These are phyloP conservation scores for Sorghum bicolor DNA, from an alignment of 176 grass and related monocot species.

Conservation along the genomic window DNA sequence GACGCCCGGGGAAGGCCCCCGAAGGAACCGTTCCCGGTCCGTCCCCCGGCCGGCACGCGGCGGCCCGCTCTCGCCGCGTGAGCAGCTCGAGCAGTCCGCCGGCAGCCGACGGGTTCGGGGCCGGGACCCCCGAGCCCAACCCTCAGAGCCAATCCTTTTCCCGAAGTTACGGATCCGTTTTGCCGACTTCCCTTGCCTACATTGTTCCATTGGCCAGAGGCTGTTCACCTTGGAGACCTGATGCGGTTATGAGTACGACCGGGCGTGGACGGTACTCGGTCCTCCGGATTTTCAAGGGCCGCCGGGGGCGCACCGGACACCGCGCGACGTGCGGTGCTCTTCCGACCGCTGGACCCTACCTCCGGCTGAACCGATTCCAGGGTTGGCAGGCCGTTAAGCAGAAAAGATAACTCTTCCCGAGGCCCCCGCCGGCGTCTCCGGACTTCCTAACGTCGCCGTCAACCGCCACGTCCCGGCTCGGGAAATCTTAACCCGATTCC, in stretches of 20 bases:
- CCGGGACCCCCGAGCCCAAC: constrained; percentile 37
- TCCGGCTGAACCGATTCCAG: constrained; percentile 60
- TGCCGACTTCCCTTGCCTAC: constrained; percentile 78
- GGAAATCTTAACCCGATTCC: constrained; percentile 41
- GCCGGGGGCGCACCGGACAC: constrained; percentile 57
- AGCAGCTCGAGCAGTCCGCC: too few species aligned
- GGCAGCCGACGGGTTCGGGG: too few species aligned
- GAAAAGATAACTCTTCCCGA: constrained; percentile 85
- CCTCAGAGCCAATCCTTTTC: constrained; percentile 82
- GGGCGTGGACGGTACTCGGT: constrained; percentile 42
- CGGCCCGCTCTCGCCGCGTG: too few species aligned
- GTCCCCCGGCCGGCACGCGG: too few species aligned
- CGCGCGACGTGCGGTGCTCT: constrained; percentile 66
- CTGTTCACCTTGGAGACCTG: constrained; percentile 75
- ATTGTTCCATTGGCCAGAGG: constrained; percentile 55
- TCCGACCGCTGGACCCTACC: constrained; percentile 63
- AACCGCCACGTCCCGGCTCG: constrained; percentile 59
- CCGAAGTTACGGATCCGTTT: constrained; percentile 71
- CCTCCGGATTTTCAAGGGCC: constrained; percentile 35
- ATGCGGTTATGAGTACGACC: constrained; percentile 64
- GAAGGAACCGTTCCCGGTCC: background rate
- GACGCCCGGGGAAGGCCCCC: background rate
- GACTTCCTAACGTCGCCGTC: constrained; percentile 71
- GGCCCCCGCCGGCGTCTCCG: constrained; percentile 70
- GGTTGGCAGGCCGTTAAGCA: constrained; percentile 69